Conservation (phyloP, 2,329 filamentous ascomycete species). For the Alternaria triticimaculans region DNA sequence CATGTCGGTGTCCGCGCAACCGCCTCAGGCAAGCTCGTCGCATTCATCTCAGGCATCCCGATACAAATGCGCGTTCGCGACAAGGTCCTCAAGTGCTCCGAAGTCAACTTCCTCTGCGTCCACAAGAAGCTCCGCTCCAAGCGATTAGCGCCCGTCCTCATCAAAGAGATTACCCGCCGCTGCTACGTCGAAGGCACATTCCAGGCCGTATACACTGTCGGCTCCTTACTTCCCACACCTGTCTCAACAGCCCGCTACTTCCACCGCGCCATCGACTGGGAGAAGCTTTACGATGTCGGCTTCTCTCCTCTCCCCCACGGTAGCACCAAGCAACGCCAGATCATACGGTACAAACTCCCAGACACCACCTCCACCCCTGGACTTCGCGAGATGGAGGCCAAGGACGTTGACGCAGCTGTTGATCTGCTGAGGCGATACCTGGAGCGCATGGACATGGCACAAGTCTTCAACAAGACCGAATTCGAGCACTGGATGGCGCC, state of each 20-base stretch:
- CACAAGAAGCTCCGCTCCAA: constrained; percentile 98
- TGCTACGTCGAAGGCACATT: constrained; percentile 87
- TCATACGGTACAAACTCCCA: constrained; percentile 84
- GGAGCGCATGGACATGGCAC: constrained; percentile 80
- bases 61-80: constrained; percentile 81
- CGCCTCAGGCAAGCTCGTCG: constrained; percentile 84
- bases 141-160: constrained; percentile 88
- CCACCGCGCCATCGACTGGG: constrained; percentile 92
- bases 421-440: constrained; percentile 79
- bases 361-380: constrained; percentile 74
- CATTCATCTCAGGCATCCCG: constrained; percentile 94
- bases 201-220: constrained; percentile 96
- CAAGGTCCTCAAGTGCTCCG: constrained; percentile 76
- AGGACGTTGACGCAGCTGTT: constrained; percentile 78
- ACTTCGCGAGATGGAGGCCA: constrained; percentile 78
- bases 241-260: constrained; percentile 95
- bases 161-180: constrained; percentile 95
- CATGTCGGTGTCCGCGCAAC: constrained; percentile 90
- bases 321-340: constrained; percentile 85
- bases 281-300: constrained; percentile 92
- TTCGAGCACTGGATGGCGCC: constrained; percentile 86
- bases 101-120: constrained; percentile 98
- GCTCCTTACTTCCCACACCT: constrained; percentile 87
- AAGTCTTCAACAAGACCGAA: constrained; percentile 80
- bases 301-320: constrained; percentile 87